Conservation (phyloP, 495 filamentous ascomycete genomes). For the Antarctomyces pellizariae region DNA sequence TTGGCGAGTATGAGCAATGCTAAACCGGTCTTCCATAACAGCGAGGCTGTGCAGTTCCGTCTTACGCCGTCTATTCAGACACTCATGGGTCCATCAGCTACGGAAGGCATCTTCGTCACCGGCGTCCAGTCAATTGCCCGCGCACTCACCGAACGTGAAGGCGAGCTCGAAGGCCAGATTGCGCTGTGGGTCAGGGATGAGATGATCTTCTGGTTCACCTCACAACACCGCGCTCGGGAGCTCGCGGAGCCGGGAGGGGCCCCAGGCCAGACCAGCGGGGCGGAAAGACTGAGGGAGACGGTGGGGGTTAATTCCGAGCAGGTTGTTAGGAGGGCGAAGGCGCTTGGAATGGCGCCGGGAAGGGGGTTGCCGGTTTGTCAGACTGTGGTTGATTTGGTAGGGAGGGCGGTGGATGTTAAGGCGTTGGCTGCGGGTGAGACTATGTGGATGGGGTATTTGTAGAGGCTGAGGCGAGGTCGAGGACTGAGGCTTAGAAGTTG, state of each 20-base stretch:
- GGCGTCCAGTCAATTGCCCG: slow-evolving; percentile 89
- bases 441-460: slow-evolving; percentile 95
- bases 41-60: slow-evolving; percentile 87
- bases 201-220: slow-evolving; percentile 92
- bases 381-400: slow-evolving; percentile 80
- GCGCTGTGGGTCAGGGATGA: slow-evolving; percentile 90
- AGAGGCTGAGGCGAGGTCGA: too few relatives aligned
- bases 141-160: slow-evolving; percentile 77
- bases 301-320: slow-evolving; percentile 75
- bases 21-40: slow-evolving; percentile 79
- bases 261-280: slow-evolving; percentile 43
- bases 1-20: slow-evolving; percentile 58
- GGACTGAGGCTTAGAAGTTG: too few relatives aligned
- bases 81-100: slow-evolving; percentile 82
- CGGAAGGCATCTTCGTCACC: slow-evolving; percentile 80
- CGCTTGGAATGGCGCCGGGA: slow-evolving; percentile 3
- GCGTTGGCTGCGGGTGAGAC: slow-evolving; percentile 67
- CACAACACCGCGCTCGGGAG: slow-evolving; percentile 56
- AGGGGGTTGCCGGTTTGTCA: slow-evolving; percentile 76
- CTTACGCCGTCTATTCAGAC: slow-evolving; percentile 90
- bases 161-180: slow-evolving; percentile 78
- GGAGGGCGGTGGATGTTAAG: slow-evolving; percentile 64
- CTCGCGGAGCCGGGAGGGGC: slow-evolving; percentile 23
- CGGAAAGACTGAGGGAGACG: slow-evolving; percentile 65
- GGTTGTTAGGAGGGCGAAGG: slow-evolving; percentile 58